Base-by-base conservation (phyloP, 345 rosid genomes). In the Citrus medica region DNA sequence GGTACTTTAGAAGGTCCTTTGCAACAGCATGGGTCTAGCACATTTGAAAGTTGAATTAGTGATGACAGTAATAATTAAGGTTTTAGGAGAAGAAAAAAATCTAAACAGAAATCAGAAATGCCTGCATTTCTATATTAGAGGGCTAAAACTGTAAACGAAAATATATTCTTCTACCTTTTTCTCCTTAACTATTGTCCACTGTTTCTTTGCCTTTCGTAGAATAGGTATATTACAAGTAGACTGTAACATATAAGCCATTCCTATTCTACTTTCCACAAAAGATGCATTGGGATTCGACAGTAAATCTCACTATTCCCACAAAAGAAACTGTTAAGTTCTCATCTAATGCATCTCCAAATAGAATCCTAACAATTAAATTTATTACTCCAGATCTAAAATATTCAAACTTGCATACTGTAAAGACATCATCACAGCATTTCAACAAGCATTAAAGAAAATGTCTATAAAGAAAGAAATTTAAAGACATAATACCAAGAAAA, bases 11-110 rank as follows among this genome's bases (percentile, higher is more conserved):
- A 76, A 97, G 94, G 83, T 94, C 99, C 82, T 90, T 86, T 32
- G 97, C 98, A 71, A 97, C 98, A 61, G 90, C 94, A 86, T 94
- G 97, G 27, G 97, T 90, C 98, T 97, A 80, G 74, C 79, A 61
- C 40, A 76, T 56, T 75, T 56, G 32, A 73, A 75, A n/a, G 30
- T 70, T 24, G 22, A 79, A 73, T 27, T 65, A 73, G 63, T 65
- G 16, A 76, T 6, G 10, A 80, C 48, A 19, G 7, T n/a, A 68
- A 32, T 28, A 32, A 48, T 55, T 71, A 22, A 77, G 66, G 14
- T 58, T 35, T 24, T 16, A 30, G 51, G 17, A 28, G 24, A 25
- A 0, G 14, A 1, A 32, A 56, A 7, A 22, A 30, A 63, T 12
- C 10, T 30, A 12, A 58, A 24, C 14, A 21, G n/a, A 27, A 33